phyloP scores from a whole-genome alignment of 192 early-diverging fungal species.

The Coemansia sp. region DNA sequence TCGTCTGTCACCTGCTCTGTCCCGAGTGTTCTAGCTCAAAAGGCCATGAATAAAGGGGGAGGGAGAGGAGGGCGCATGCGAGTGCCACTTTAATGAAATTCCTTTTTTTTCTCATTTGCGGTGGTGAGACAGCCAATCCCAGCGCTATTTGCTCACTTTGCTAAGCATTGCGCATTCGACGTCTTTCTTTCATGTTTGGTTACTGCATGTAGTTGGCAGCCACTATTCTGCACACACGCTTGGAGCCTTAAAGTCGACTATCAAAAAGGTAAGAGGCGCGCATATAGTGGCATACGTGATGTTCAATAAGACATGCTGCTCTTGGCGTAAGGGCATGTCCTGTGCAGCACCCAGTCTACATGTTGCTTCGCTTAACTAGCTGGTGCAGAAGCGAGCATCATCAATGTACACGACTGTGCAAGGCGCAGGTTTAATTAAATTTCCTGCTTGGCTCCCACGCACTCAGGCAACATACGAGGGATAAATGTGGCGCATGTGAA shows the following conservation, averaged over 20 bases:
- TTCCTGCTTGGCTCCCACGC: neutral
- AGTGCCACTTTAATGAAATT: neutral
- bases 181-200: conserved; percentile 5
- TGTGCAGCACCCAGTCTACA: conserved; percentile 8
- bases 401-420: conserved; percentile 11
- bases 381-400: neutral
- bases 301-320: neutral
- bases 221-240: conserved; percentile 78
- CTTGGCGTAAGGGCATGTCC: neutral
- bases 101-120: neutral
- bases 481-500: conserved; percentile 6
- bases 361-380: neutral
- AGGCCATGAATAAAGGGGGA: neutral
- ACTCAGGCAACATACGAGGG: neutral
- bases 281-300: conserved; percentile 1
- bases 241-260: conserved; percentile 72
- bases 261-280: conserved; percentile 66
- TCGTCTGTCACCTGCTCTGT: conserved; percentile 5
- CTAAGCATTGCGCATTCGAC: conserved; percentile 3
- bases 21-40: neutral
- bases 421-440: conserved; percentile 5
- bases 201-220: conserved; percentile 61
- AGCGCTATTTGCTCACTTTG: neutral
- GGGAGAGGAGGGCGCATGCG: conserved; percentile 8
- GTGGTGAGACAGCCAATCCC: neutral